Evolutionary conservation across 371 early-diverging fungal genomes (phyloP), one percentile per base, ranked within the genome.

Genomic region (Apophysomyces sp.): DNA sequence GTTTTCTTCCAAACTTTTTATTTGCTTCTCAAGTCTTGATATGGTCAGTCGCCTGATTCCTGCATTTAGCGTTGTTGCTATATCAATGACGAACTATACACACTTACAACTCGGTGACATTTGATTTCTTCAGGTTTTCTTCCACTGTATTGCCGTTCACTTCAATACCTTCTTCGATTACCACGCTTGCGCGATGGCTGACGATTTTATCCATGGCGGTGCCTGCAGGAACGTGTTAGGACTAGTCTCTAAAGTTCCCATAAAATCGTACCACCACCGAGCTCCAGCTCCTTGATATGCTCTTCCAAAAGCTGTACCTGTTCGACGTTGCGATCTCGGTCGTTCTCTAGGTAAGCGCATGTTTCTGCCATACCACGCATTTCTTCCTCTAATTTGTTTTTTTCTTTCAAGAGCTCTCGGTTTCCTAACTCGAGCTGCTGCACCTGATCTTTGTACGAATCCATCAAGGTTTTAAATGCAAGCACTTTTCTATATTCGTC

Each of bases 401-500:
- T 89, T 58, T 93, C 92, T 52, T 83, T 82, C 15, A 84, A 70
- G 8, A 92, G 69, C 29, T 83, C 68, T 26, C 80, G 79, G 63
- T 86, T 90, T 53, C 88, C 88, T 28, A 68, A 68, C 66, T 96
- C 95, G 26, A 94, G 74, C 18, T 85, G 75, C 11, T 83, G 73
- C 18, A 94, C 86, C 68, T 93, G 92, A 36, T 94, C 90, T 68
- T 94, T 92, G 74, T 92, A 94, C 6, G 89, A 88, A 53, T 94
- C 94, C 84, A 93, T 87, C 30, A 92, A 63, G 0, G 91, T 86
- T 67, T 91, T 93, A 65, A 89, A 89, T 9, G 84, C 83, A 39
- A 85, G 74, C 2, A 94, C 81, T 73, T 94, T 94, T 32, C 86
- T 84, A 67, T 91, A 93, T 60, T 97, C 96, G 21, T 94, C 94